phyloP scores from a whole-genome alignment of 129 eudicot species.

The Daucus carota region DNA sequence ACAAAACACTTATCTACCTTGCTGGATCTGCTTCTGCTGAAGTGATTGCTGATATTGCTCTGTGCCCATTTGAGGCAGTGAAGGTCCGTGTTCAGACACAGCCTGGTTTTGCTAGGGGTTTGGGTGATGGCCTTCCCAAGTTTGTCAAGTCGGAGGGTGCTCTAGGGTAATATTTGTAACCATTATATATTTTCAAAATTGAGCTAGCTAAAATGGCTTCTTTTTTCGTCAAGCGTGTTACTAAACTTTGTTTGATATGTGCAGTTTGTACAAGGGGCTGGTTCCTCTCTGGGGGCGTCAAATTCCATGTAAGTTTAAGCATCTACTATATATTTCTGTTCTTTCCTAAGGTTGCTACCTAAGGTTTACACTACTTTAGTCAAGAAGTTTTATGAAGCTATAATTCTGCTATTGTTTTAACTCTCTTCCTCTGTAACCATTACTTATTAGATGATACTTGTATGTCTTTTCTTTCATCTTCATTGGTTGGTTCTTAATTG shows the following conservation, averaged over 20 bases:
- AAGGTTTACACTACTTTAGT: neutral
- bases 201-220: neutral
- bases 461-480: neutral
- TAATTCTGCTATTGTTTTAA: neutral
- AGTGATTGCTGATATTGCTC: slow-evolving; percentile 80
- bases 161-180: slow-evolving; percentile 55
- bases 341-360: neutral
- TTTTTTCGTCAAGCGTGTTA: neutral
- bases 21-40: slow-evolving; percentile 94
- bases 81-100: slow-evolving; percentile 97
- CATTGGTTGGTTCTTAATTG: neutral
- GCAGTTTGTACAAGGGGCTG: slow-evolving; percentile 80
- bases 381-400: neutral
- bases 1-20: slow-evolving; percentile 80
- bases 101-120: slow-evolving; percentile 88
- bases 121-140: slow-evolving; percentile 83
- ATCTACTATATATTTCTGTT: neutral
- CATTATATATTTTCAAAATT: neutral
- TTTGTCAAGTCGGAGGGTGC: slow-evolving; percentile 73
- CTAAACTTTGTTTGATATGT: slow-evolving; percentile 6
- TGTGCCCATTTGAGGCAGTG: slow-evolving; percentile 85
- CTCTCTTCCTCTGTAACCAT: neutral
- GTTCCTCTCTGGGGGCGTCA: slow-evolving; percentile 97
- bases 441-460: neutral
- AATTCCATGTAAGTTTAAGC: slow-evolving; percentile 72